phyloP scores from a whole-genome alignment of 345 rosid genomes.

The Euphorbia lathyris region DNA sequence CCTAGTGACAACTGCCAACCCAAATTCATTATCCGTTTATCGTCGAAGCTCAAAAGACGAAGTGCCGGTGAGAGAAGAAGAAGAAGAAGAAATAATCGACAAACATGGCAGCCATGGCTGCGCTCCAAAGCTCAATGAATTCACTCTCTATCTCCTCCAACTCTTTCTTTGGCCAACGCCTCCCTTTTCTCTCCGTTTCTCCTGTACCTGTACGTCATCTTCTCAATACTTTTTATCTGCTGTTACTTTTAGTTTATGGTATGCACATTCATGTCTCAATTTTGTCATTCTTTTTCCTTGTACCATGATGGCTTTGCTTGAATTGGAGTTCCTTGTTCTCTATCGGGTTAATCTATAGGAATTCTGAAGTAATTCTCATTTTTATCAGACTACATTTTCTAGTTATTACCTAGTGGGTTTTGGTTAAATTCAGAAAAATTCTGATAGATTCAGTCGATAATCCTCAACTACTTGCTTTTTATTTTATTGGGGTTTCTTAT shows the following conservation, averaged over 20 bases:
- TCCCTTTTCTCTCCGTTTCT: slow-evolving; percentile 40
- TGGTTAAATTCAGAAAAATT: no score
- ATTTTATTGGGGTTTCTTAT: no score
- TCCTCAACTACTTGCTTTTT: background rate
- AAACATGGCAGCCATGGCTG: slow-evolving; percentile 70
- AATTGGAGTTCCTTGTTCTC: slow-evolving; percentile 1
- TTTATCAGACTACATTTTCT: background rate
- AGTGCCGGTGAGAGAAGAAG: slow-evolving; percentile 19
- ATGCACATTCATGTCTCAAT: background rate
- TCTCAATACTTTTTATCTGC: background rate
- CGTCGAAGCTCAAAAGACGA: slow-evolving; percentile 11
- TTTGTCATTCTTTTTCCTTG: background rate
- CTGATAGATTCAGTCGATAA: background rate
- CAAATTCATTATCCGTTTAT: slow-evolving; percentile 14
- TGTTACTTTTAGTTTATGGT: background rate
- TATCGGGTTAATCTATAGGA: background rate
- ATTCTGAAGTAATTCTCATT: background rate
- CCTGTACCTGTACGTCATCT: slow-evolving; percentile 39
- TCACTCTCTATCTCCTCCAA: slow-evolving; percentile 54
- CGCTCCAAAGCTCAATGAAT: slow-evolving; percentile 69
- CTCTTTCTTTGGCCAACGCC: slow-evolving; percentile 72
- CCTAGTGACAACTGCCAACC: background rate
- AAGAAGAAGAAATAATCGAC: slow-evolving; percentile 17
- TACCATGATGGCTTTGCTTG: slow-evolving; percentile 15
- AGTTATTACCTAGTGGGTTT: background rate